phyloP scores from a whole-genome alignment of 148 eudicot species.

The Nyssa sinensis region DNA sequence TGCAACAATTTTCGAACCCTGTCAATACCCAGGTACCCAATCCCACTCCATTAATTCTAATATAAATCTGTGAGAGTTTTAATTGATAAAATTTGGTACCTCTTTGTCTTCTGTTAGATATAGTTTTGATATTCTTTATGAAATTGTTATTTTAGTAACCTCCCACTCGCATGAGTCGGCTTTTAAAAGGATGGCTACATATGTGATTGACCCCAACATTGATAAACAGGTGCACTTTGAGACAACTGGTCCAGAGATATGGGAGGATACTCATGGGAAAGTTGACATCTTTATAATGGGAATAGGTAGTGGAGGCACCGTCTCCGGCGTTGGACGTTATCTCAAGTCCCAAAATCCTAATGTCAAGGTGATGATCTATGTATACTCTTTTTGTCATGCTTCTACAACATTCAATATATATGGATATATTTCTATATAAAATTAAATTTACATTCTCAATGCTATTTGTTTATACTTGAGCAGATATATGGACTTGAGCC shows the following conservation, averaged over 20 bases:
- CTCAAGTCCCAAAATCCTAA: slow-evolving; percentile 89
- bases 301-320: slow-evolving; percentile 97
- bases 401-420: background rate
- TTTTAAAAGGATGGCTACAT: background rate
- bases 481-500: slow-evolving; percentile 97
- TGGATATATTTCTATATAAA: background rate
- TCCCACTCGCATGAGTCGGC: too few relatives aligned
- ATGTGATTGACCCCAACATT: background rate
- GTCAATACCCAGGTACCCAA: slow-evolving; percentile 71
- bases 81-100: background rate
- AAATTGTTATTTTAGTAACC: too few relatives aligned
- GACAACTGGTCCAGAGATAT: slow-evolving; percentile 97
- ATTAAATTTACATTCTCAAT: background rate
- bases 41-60: background rate
- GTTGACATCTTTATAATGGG: slow-evolving; percentile 98
- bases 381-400: background rate
- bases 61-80: background rate
- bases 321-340: slow-evolving; percentile 88
- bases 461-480: background rate
- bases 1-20: slow-evolving; percentile 83
- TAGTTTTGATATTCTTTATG: too few relatives aligned
- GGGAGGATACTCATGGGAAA: slow-evolving; percentile 89
- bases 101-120: background rate
- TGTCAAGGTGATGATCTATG: slow-evolving; percentile 55
- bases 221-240: slow-evolving; percentile 73